A percentile compares a stretch with the other conserved stretches of the same genome.
Conservation (phyloP, 345 rosid species). For the Clarkia xantiana region DNA sequence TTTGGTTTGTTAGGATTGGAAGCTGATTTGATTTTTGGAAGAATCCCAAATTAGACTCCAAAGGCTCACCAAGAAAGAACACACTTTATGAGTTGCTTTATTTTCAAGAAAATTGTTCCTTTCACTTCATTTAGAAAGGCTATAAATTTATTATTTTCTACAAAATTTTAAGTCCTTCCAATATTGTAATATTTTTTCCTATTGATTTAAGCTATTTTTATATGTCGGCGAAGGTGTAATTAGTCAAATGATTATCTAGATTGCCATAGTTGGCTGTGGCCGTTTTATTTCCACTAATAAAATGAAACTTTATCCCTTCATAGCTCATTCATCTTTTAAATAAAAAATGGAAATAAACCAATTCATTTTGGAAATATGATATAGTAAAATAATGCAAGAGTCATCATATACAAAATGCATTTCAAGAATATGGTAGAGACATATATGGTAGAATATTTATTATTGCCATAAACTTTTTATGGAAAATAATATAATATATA, state of each 20-base stretch:
- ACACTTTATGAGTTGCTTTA: background rate
- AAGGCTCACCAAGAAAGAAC: background rate
- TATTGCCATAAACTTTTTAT: no score
- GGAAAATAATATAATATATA: no score
- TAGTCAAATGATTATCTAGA: background rate
- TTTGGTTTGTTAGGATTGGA: background rate
- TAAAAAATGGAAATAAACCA: no score
- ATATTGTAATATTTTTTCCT: background rate
- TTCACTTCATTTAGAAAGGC: no score
- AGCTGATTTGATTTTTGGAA: background rate
- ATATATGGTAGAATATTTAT: background rate
- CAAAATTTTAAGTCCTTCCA: no score
- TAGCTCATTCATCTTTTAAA: no score
- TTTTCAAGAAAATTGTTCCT: slow-evolving; percentile 2
- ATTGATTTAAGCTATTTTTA: background rate
- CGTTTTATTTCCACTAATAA: background rate
- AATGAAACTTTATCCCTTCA: no score
- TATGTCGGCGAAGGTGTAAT: background rate
- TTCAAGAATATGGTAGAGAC: background rate
- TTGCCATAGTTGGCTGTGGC: slow-evolving; percentile 2
- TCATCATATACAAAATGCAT: no score
- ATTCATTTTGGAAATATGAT: no score
- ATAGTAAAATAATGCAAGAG: no score
- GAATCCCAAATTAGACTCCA: slow-evolving; percentile 3
- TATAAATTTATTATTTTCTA: no score